Evolutionary conservation across 257 asterid species (phyloP).

Genomic region (Primulina huaijiensis): DNA sequence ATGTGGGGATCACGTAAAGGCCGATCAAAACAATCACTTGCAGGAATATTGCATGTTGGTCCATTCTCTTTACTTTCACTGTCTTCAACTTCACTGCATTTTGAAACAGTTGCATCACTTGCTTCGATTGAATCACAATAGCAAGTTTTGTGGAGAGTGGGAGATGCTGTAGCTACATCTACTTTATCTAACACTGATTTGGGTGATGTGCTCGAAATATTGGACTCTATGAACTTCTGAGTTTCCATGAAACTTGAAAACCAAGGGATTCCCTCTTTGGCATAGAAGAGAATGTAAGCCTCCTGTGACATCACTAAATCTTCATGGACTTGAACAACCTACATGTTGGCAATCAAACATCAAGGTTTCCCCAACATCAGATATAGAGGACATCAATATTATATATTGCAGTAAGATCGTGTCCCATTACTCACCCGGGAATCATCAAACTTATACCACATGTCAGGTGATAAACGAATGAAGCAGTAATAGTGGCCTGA

Average conservation of each 20-base stretch:
- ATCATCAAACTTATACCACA: constrained; percentile 88
- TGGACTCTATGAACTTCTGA: constrained; percentile 38
- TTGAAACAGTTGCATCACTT: constrained; percentile 28
- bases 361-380: not conserved
- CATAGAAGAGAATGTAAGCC: constrained; percentile 86
- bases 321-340: constrained; percentile 64
- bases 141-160: constrained; percentile 21
- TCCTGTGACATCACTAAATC: constrained; percentile 71
- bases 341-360: constrained; percentile 24
- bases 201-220: constrained; percentile 57
- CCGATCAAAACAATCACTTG: constrained; percentile 22
- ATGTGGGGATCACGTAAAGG: constrained; percentile 27
- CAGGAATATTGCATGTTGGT: constrained; percentile 22
- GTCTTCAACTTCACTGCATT: constrained; percentile 17
- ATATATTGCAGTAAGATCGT: not conserved
- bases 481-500: constrained; percentile 90
- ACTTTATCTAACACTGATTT: constrained; percentile 67
- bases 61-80: constrained; percentile 23
- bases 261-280: constrained; percentile 65
- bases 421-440: constrained; percentile 46
- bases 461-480: constrained; percentile 54
- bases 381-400: not conserved
- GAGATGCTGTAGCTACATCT: constrained; percentile 32
- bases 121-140: constrained; percentile 28
- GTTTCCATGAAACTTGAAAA: constrained; percentile 58